phyloP scores from a whole-genome alignment of 805 yeast species.

The Wickerhamia fluorescens region DNA sequence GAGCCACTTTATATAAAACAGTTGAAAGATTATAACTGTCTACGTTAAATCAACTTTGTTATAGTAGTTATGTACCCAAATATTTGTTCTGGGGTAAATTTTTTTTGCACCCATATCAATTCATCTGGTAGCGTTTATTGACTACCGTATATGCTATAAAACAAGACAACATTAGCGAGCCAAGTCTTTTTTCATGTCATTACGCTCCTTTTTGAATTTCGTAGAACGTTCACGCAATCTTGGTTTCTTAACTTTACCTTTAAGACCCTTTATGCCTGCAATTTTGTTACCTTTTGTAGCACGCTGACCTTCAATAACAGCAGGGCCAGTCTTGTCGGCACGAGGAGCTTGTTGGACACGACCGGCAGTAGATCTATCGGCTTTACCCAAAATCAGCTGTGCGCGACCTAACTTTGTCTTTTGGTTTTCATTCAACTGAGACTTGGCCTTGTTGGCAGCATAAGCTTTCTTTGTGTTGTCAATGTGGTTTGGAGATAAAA shows the following conservation, averaged over 20 bases:
- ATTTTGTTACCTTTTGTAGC: conserved; percentile 62
- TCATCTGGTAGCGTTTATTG: too few relatives aligned
- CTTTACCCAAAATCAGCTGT: conserved; percentile 63
- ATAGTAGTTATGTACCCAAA: too few relatives aligned
- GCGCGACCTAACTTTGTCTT: conserved; percentile 80
- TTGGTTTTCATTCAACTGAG: conserved; percentile 53
- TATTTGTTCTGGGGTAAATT: too few relatives aligned
- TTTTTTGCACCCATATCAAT: too few relatives aligned
- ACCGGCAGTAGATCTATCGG: conserved; percentile 69
- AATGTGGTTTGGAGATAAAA: conserved; percentile 37
- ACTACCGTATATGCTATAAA: too few relatives aligned
- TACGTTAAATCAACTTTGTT: too few relatives aligned
- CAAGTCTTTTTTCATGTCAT: conserved; percentile 13
- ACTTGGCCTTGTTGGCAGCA: conserved; percentile 15
- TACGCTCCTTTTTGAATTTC: conserved; percentile 39
- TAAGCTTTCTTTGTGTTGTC: conserved; percentile 24
- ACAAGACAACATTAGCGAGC: too few relatives aligned
- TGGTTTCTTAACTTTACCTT: conserved; percentile 45
- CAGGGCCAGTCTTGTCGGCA: conserved; percentile 11
- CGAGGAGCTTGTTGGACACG: too few relatives aligned
- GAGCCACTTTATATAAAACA: too few relatives aligned
- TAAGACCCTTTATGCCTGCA: conserved; percentile 54
- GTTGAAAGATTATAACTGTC: too few relatives aligned
- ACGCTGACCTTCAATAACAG: conserved; percentile 66
- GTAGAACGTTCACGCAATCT: conserved; percentile 50